Evolutionary conservation across 2,329 filamentous ascomycete genomes (phyloP), one percentile per base, ranked within the genome.

Genomic region (Lasiodiplodia sp.): DNA sequence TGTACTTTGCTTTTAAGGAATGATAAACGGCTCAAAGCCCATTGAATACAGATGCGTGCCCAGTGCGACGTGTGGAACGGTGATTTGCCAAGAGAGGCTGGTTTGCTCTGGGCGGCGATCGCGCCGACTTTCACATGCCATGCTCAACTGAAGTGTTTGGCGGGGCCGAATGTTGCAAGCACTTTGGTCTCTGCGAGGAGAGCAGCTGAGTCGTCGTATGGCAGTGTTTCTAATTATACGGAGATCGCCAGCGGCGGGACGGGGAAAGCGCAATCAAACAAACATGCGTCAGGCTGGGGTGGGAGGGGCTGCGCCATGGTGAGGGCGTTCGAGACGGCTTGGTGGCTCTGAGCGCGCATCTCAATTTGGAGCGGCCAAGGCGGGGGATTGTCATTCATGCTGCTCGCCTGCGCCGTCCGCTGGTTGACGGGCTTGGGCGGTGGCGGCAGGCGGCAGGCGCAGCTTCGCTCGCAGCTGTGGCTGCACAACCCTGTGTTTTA

Each of bases 1-100:
- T 56, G 63, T 66, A 66, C 31, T 56, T 55, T 66, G 63, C 63
- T 66, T 56, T 66, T 65, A 25, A 66, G 49, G 63, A 66, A 66
- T 56, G 49, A 66, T 56, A 55, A 55, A 40, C n/a, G 63, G 63
- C 63, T 38, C 47, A 64, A 64, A 52, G 47, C 60, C 47, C 38
- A 23, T n/a, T 64, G 28, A 34, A 64, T 52, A 38, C n/a, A 52
- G 21, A 51, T 37, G 60, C 44, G 60, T 52, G 47, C 47, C 25
- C 28, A 14, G 25, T 16, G 18, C 38, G 44, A 31, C 28, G 31
- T 64, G 60, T 52, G 60, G 11, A 25, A 52, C 28, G 2, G 60
- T 64, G 60, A 64, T 64, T 37, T 64, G 47, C 11, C 12, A n/a
- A n/a, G 11, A 34, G 31, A 12, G 31, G 31, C 21, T 38, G 10